These are phyloP conservation scores for Pachysandra terminalis DNA, from an alignment of 164 flowering plant genomes.

Conservation along the genomic window DNA sequence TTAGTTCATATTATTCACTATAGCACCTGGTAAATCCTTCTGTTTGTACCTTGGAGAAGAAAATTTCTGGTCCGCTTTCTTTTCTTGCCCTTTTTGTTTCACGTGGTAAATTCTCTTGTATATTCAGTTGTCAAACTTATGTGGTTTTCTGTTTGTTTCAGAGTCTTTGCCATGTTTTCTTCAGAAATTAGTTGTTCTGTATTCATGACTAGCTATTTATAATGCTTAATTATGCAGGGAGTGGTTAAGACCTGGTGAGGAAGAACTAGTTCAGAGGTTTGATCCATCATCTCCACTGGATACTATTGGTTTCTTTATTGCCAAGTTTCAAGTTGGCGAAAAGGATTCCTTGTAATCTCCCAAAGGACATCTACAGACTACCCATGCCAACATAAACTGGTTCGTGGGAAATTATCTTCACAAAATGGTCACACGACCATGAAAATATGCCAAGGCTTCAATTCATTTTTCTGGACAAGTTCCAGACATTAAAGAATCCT, in stretches of 20 bases:
- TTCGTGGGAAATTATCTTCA: not conserved
- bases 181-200: not conserved
- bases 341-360: conserved; percentile 36
- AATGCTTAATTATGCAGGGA: conserved; percentile 43
- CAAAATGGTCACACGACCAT: not conserved
- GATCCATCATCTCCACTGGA: conserved; percentile 91
- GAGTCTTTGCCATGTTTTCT: not conserved
- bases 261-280: conserved; percentile 87
- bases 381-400: not conserved
- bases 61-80: too few species aligned
- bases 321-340: conserved; percentile 78
- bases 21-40: too few species aligned
- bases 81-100: too few species aligned
- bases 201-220: not conserved
- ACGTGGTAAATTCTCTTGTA: too few species aligned
- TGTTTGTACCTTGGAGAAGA: too few species aligned
- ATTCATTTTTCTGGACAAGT: not conserved
- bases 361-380: not conserved
- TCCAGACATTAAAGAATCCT: not conserved
- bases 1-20: too few species aligned
- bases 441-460: not conserved
- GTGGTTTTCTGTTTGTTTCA: not conserved
- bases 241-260: conserved; percentile 93
- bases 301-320: conserved; percentile 94
- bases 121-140: not conserved